phyloP scores from a whole-genome alignment of 352 stramenopile genomes.

The Phytophthora aleatoria region DNA sequence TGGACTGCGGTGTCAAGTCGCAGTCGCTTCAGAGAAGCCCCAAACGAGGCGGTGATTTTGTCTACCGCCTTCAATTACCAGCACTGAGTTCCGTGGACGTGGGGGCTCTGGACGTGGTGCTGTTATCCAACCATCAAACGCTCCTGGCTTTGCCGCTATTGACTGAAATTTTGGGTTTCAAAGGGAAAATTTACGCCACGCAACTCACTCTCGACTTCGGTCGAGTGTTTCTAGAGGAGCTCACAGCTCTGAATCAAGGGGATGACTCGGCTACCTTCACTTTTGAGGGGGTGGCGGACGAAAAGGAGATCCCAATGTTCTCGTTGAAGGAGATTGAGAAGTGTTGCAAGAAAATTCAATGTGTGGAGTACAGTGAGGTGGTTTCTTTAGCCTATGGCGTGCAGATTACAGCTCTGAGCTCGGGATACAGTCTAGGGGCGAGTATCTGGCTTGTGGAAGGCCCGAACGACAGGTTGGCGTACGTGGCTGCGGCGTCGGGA shows the following conservation, averaged over 20 bases:
- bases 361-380: slow-evolving; percentile 69
- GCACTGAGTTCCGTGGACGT: slow-evolving; percentile 58
- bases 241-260: slow-evolving; percentile 37
- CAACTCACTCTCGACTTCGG: slow-evolving; percentile 74
- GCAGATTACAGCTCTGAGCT: slow-evolving; percentile 74
- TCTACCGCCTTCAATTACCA: slow-evolving; percentile 41
- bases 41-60: neutral
- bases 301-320: slow-evolving; percentile 38
- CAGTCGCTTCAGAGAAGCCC: slow-evolving; percentile 12
- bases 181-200: slow-evolving; percentile 74
- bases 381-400: slow-evolving; percentile 68
- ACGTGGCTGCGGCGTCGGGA: slow-evolving; percentile 74
- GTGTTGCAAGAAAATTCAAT: slow-evolving; percentile 50
- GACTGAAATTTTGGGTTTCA: slow-evolving; percentile 74
- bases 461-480: slow-evolving; percentile 70
- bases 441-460: slow-evolving; percentile 78
- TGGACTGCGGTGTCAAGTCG: slow-evolving; percentile 70
- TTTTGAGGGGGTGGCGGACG: slow-evolving; percentile 31
- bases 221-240: slow-evolving; percentile 70
- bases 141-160: slow-evolving; percentile 80
- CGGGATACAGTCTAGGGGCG: slow-evolving; percentile 71
- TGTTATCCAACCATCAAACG: slow-evolving; percentile 77
- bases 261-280: slow-evolving; percentile 27
- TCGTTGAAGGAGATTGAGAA: slow-evolving; percentile 52
- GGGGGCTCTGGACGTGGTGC: slow-evolving; percentile 65